Evolutionary conservation across 2,329 filamentous ascomycete species (phyloP).

Genomic region (Trichophyton verrucosum): DNA sequence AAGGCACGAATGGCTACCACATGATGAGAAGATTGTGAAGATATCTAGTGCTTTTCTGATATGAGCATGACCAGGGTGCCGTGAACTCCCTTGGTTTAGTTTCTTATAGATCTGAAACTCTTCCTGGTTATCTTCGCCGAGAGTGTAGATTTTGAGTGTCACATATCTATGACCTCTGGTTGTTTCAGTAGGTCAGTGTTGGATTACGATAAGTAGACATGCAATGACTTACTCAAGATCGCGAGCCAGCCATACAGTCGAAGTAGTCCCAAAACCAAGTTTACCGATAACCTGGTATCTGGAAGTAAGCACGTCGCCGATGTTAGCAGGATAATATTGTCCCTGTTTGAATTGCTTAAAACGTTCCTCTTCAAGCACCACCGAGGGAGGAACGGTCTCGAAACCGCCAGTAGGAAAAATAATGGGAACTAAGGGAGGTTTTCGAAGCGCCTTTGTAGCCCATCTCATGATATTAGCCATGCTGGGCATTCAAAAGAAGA

Average conservation of each 20-base stretch:
- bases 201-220: neutral
- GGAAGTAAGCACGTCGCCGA: conserved; percentile 20
- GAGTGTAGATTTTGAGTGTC: conserved; percentile 18
- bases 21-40: conserved; percentile 21
- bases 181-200: neutral
- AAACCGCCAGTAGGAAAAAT: conserved; percentile 16
- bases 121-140: conserved; percentile 13
- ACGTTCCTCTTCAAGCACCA: conserved; percentile 19
- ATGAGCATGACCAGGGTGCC: conserved; percentile 20
- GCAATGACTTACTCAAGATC: conserved; percentile 18
- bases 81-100: conserved; percentile 17
- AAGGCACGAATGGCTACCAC: conserved; percentile 22
- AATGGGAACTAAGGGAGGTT: conserved; percentile 10
- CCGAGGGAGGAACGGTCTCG: conserved; percentile 11
- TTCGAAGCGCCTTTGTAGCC: conserved; percentile 13
- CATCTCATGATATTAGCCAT: conserved; percentile 17
- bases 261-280: conserved; percentile 21
- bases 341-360: conserved; percentile 16
- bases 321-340: conserved; percentile 22
- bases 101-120: conserved; percentile 22
- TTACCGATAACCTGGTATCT: conserved; percentile 22
- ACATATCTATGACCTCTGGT: conserved; percentile 17
- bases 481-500: neutral
- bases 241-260: conserved; percentile 22
- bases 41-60: conserved; percentile 22